A percentile compares a stretch with the other conserved stretches of the same genome.
phyloP scores from a whole-genome alignment of 2,329 filamentous ascomycete genomes.

The Gremmenia infestans region DNA sequence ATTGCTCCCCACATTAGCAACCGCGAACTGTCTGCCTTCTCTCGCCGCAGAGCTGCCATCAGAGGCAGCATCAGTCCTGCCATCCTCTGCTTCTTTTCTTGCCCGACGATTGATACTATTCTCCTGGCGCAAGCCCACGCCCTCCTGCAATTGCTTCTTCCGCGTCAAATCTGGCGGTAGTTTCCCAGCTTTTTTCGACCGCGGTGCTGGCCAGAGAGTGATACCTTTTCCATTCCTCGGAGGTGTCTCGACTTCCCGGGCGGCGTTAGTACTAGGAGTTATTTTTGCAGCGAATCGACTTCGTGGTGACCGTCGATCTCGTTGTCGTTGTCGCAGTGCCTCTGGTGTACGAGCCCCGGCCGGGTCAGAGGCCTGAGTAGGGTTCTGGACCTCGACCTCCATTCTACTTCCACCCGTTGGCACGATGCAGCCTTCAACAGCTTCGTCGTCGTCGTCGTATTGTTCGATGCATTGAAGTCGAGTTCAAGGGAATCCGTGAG shows the following conservation, averaged over 20 bases:
- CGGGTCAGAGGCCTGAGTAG: conserved; percentile 12
- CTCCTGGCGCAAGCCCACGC: conserved; percentile 21
- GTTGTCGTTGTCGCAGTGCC: conserved; percentile 32
- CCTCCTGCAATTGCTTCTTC: conserved; percentile 27
- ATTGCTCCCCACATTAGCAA: conserved; percentile 78
- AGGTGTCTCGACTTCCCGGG: conserved; percentile 19
- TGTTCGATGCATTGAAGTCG: conserved; percentile 25
- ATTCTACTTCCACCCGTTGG: conserved; percentile 6
- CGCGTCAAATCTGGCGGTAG: conserved; percentile 19
- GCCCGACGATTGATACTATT: conserved; percentile 25
- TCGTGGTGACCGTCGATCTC: conserved; percentile 31
- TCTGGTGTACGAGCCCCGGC: conserved; percentile 23
- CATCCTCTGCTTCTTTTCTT: conserved; percentile 38
- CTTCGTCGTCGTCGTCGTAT: conserved; percentile 16
- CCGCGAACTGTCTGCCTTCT: conserved; percentile 53
- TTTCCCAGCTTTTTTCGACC: conserved; percentile 17
- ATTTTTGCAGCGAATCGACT: conserved; percentile 23
- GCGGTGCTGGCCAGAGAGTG: conserved; percentile 23
- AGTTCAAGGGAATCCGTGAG: not conserved
- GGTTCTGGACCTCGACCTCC: conserved; percentile 18
- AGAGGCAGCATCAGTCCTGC: conserved; percentile 51
- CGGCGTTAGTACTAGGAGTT: conserved; percentile 11
- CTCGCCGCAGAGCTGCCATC: conserved; percentile 54
- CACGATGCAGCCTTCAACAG: conserved; percentile 14
- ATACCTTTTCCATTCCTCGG: conserved; percentile 12